phyloP scores from a whole-genome alignment of 208 protist genomes.

The Leishmania braziliensis region DNA sequence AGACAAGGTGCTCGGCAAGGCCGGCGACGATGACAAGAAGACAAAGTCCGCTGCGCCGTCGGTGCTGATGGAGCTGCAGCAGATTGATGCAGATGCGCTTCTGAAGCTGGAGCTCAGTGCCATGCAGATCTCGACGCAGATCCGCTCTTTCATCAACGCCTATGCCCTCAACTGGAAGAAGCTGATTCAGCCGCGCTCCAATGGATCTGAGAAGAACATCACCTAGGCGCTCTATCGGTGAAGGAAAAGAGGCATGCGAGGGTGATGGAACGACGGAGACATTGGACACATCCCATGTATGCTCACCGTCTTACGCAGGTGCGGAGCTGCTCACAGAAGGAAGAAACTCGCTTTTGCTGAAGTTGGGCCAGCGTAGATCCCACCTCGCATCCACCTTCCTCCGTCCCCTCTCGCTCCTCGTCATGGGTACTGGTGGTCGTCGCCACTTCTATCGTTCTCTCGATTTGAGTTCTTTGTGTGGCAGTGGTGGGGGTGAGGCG shows the following conservation, averaged over 20 bases:
- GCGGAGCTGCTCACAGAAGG: not conserved
- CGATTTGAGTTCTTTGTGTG: not conserved
- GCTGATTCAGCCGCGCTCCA: constrained; percentile 78
- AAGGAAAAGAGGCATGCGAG: not conserved
- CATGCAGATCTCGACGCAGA: constrained; percentile 46
- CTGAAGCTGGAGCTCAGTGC: constrained; percentile 65
- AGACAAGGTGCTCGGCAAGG: constrained; percentile 68
- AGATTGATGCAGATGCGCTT: constrained; percentile 66
- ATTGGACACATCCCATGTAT: not conserved
- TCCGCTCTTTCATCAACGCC: constrained; percentile 72
- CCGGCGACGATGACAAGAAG: constrained; percentile 28
- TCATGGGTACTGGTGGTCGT: not conserved
- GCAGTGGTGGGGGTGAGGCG: not conserved
- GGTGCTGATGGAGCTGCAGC: constrained; percentile 56
- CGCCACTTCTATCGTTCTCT: not conserved
- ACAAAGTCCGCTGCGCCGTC: constrained; percentile 56
- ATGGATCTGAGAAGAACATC: constrained; percentile 54
- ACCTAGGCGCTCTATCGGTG: constrained; percentile 33
- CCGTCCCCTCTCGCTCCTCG: not conserved
- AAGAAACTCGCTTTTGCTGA: not conserved
- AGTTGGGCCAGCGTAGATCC: not conserved
- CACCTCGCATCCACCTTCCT: not conserved
- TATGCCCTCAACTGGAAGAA: constrained; percentile 90
- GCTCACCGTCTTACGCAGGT: not conserved
- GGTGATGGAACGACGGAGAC: not conserved